A percentile compares a stretch with the other conserved stretches of the same genome.
phyloP scores from a whole-genome alignment of 164 flowering plant species.

The Annona cherimola region DNA sequence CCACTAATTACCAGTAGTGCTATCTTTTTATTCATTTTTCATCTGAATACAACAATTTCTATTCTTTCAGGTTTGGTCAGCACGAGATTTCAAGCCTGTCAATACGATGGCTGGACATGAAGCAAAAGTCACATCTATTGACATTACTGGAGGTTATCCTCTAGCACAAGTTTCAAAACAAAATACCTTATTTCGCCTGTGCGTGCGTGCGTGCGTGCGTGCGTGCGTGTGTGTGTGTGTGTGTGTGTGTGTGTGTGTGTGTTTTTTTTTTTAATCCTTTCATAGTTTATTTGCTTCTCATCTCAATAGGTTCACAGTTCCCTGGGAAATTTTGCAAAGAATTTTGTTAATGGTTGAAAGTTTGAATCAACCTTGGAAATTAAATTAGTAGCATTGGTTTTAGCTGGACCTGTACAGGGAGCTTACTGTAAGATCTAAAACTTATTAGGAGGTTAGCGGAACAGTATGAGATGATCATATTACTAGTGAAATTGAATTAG shows the following conservation, averaged over 20 bases:
- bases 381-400: not conserved
- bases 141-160: slow-evolving; percentile 64
- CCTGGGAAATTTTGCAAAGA: too few species aligned
- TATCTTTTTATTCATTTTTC: not conserved
- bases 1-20: not conserved
- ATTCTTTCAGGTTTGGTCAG: slow-evolving; percentile 80
- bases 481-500: not conserved
- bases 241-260: too few species aligned
- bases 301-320: too few species aligned
- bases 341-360: not conserved
- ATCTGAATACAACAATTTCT: not conserved
- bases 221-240: too few species aligned
- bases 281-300: too few species aligned
- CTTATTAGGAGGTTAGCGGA: not conserved
- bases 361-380: not conserved
- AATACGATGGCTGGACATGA: slow-evolving; percentile 88
- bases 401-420: not conserved
- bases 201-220: too few species aligned
- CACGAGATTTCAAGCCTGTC: slow-evolving; percentile 82
- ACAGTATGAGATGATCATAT: not conserved
- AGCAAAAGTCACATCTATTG: slow-evolving; percentile 76
- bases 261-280: too few species aligned
- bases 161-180: not conserved
- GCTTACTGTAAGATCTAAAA: not conserved
- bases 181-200: not conserved